phyloP scores from a whole-genome alignment of 352 stramenopile genomes.

The Chrysophaeum taylorii region DNA sequence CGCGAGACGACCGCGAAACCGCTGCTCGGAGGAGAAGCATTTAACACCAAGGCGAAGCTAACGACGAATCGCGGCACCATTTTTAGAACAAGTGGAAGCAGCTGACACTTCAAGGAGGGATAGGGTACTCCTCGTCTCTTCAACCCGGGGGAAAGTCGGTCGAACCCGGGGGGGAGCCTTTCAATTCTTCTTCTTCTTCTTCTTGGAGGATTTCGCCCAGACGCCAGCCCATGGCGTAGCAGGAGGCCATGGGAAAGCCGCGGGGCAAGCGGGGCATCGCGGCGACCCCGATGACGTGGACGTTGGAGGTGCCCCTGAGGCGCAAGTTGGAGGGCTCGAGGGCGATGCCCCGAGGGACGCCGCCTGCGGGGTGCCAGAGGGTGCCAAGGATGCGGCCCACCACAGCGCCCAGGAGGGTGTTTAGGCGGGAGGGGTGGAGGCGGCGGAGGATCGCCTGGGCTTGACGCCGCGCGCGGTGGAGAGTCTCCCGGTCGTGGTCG shows the following conservation, averaged over 20 bases:
- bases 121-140: too few species aligned
- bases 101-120: too few species aligned
- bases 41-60: too few species aligned
- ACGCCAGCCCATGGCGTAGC: constrained; percentile 12
- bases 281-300: background rate
- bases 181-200: too few species aligned
- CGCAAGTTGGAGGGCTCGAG: background rate
- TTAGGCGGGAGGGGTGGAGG: background rate
- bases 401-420: background rate
- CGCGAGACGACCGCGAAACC: too few species aligned
- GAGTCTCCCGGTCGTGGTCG: background rate
- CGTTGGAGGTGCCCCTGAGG: background rate
- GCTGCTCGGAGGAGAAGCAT: too few species aligned
- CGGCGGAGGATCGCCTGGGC: background rate
- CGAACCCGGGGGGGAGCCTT: too few species aligned
- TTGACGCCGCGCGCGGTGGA: background rate
- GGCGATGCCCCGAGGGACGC: background rate
- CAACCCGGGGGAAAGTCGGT: too few species aligned
- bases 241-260: background rate
- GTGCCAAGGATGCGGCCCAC: background rate
- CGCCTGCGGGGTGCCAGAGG: constrained; percentile 6
- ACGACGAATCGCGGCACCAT: too few species aligned
- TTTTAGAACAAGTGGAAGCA: too few species aligned
- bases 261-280: background rate
- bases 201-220: constrained; percentile 7